phyloP scores from a whole-genome alignment of 1,139 yeast species.

The Hyphopichia fennica region DNA sequence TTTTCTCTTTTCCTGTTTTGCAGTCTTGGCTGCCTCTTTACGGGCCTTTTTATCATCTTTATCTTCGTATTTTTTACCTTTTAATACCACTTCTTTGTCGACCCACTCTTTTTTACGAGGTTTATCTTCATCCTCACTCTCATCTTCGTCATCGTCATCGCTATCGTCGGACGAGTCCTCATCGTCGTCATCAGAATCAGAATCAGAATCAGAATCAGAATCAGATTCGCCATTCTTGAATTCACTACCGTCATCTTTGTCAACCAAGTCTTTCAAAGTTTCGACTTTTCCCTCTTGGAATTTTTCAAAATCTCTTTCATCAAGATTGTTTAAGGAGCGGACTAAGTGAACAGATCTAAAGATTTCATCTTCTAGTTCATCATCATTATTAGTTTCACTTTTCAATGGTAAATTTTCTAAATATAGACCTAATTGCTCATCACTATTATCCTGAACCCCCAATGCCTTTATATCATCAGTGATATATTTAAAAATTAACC shows the following conservation, averaged over 20 bases:
- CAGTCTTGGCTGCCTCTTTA: conserved; percentile 80
- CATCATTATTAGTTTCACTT: conserved; percentile 48
- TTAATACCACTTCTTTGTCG: conserved; percentile 40
- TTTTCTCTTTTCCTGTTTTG: conserved; percentile 83
- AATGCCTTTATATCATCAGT: conserved; percentile 43
- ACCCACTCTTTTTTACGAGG: conserved; percentile 39
- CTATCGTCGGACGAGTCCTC: conserved; percentile 2
- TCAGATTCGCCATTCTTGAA: conserved; percentile 16
- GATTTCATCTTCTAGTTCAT: conserved; percentile 74
- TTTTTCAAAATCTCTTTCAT: conserved; percentile 85
- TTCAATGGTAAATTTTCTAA: conserved; percentile 52
- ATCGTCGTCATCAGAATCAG: conserved; percentile 15
- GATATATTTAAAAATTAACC: conserved; percentile 75
- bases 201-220: conserved; percentile 6
- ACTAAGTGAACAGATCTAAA: conserved; percentile 87
- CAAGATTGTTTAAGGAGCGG: conserved; percentile 67
- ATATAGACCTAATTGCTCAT: conserved; percentile 34
- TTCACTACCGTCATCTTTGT: conserved; percentile 19
- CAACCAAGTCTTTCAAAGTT: conserved; percentile 64
- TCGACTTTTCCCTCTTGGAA: conserved; percentile 81
- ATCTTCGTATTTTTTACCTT: conserved; percentile 80
- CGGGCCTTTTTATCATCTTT: conserved; percentile 82
- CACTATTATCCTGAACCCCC: conserved; percentile 40
- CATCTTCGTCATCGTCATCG: conserved; percentile 16
- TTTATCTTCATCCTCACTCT: conserved; percentile 31